Base-by-base conservation (phyloP, 225 moss, liverwort and hornwort genomes). In the Bryum argenteum region DNA sequence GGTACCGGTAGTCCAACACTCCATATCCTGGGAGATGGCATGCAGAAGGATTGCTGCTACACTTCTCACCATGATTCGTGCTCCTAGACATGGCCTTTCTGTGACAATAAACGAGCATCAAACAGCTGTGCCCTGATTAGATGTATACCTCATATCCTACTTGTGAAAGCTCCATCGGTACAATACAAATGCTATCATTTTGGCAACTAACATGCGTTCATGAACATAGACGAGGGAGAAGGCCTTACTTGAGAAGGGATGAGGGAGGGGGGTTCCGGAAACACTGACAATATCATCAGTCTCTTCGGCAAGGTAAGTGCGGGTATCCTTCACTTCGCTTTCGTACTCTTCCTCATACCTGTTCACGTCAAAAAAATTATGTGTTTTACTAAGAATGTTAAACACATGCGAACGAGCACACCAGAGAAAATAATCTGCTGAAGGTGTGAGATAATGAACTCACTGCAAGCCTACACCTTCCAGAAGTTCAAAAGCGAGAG, bases 341-440 rank as follows among this genome's bases (percentile, higher is more conserved):
- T 83, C 87, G 37, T 93, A 79, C 68, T 97, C 96, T 28, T 90
- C 90, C 62, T 97, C 96, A 59, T 97, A 97, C 63, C 96, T 97
- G 74, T 54, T 50, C 76, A 78, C 19, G 26, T 45, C 78, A 72
- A 15, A 71, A 42, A n/a, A n/a, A n/a, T n/a, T n/a, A n/a, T n/a
- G n/a, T n/a, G n/a, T n/a, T 41, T n/a, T 57, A 60, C 24, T 1
- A 23, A 61, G 56, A 42, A 53, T 13, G 6, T 19, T 37, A 23
- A 58, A 26, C 3, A 38, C 56, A n/a, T 45, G 17, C 33, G 20
- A 33, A 11, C 21, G 60, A 8, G 15, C 18, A 24, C 63, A 26
- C 39, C 21, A 8, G 39, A 47, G 66, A 70, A 43, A 44, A 33
- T 10, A 38, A n/a, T 28, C 38, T 74, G 19, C 12, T 64, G 18